Base-by-base conservation (phyloP, 768 basidiomycete species). In the Astraeus odoratus region DNA sequence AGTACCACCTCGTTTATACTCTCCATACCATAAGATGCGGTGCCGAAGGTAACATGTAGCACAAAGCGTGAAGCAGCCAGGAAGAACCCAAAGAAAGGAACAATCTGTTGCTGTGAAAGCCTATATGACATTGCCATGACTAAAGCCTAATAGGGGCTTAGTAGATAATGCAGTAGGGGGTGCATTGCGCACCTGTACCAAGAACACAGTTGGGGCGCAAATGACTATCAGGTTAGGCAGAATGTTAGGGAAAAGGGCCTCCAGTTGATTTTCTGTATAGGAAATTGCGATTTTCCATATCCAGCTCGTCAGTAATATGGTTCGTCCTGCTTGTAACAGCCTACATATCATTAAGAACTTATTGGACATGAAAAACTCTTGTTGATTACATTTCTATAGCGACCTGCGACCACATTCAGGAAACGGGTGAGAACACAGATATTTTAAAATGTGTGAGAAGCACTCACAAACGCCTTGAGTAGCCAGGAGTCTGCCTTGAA, bases 401-500 rank as follows among this genome's bases (percentile, higher is more conserved):
- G n/a, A n/a, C n/a, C n/a, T n/a, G n/a, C n/a, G n/a, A n/a, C n/a
- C n/a, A n/a, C n/a, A n/a, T n/a, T n/a, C n/a, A 2, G 34, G 34
- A 2, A 19, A 18, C 19, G 4, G 34, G 34, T 35, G n/a, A 19
- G n/a, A 18, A 6, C 34, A 18, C n/a, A 16, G 16, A n/a, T n/a
- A n/a, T n/a, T n/a, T n/a, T 35, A n/a, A 18, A 18, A 18, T 10
- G 8, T 16, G 34, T 19, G n/a, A 7, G n/a, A 19, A 16, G 12
- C 3, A 15, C 49, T 47, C 8, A 50, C 49, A 16, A 46, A 27
- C 20, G 31, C 12, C 18, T 47, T 50, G 23, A 50, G 18, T 6
- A 12, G 8, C 35, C 44, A 38, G 22, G 19, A 22, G 26, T 55
- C 54, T 5, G 42, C 38, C 2, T 30, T 15, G 46, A 51, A 55